A percentile compares a stretch with the other conserved stretches of the same genome.
phyloP scores from a whole-genome alignment of 805 yeast genomes.

The Candida pini region DNA sequence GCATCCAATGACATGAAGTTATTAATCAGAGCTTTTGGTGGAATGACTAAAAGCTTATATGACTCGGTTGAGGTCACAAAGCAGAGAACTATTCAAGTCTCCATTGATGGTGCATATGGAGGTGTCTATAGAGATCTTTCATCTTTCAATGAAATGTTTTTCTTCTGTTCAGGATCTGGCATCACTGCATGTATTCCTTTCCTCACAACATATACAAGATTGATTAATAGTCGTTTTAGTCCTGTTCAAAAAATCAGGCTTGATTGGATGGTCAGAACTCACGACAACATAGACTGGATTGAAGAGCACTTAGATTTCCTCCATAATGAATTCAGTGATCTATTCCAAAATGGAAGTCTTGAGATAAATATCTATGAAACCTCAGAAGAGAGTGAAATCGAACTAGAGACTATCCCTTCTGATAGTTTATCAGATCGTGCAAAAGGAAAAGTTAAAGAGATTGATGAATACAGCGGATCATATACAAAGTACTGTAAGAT shows the following conservation, averaged over 20 bases:
- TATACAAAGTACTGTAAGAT: constrained; percentile 1
- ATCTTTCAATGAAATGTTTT: constrained; percentile 37
- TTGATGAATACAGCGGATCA: no score
- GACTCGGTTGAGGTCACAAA: constrained; percentile 21
- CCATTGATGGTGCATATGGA: constrained; percentile 57
- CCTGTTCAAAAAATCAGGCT: constrained; percentile 30
- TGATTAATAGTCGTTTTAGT: constrained; percentile 14
- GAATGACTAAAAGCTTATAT: constrained; percentile 37
- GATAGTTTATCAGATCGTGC: not conserved
- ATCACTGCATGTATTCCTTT: constrained; percentile 46
- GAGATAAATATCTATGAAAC: constrained; percentile 12
- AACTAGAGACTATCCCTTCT: not conserved
- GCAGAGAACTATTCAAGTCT: constrained; percentile 25
- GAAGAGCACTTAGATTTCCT: constrained; percentile 31
- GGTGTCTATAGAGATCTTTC: constrained; percentile 41
- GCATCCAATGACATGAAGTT: constrained; percentile 32
- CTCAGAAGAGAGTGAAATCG: not conserved
- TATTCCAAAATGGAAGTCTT: constrained; percentile 11
- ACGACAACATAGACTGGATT: constrained; percentile 36
- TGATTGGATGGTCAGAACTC: constrained; percentile 38
- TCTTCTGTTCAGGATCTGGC: constrained; percentile 48
- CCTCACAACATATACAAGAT: constrained; percentile 18
- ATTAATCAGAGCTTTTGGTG: constrained; percentile 40
- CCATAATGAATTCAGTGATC: constrained; percentile 25
- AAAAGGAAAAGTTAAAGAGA: not conserved